These are phyloP conservation scores for Suillus variegatus DNA, from an alignment of 768 basidiomycete genomes.

Conservation along the genomic window DNA sequence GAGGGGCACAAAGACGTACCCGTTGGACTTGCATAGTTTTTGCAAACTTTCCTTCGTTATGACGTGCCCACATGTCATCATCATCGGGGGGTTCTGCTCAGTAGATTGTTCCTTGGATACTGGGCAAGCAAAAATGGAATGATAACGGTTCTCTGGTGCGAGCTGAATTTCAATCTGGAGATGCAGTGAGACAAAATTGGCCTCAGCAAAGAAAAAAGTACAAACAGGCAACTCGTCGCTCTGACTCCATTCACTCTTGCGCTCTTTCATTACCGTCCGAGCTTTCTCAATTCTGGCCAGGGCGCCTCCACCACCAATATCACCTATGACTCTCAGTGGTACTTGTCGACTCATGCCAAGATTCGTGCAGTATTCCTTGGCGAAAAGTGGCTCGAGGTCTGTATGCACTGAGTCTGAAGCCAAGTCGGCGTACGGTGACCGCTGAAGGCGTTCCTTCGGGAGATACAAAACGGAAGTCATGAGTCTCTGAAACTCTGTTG, in stretches of 20 bases:
- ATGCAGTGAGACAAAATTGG: conserved; percentile 10
- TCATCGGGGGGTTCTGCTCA: conserved; percentile 94
- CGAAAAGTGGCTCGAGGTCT: conserved; percentile 81
- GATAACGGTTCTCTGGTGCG: conserved; percentile 84
- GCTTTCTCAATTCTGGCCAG: conserved; percentile 93
- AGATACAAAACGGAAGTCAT: conserved; percentile 71
- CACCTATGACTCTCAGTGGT: conserved; percentile 85
- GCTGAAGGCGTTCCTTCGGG: conserved; percentile 62
- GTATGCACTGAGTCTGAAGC: conserved; percentile 70
- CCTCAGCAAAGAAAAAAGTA: conserved; percentile 1
- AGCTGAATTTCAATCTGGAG: conserved; percentile 91
- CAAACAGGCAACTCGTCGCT: conserved; percentile 84
- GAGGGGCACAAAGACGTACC: conserved; percentile 46
- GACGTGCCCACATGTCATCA: conserved; percentile 96
- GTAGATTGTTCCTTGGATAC: conserved; percentile 98
- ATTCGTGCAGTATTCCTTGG: conserved; percentile 85
- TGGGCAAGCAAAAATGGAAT: conserved; percentile 96
- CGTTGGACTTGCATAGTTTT: conserved; percentile 83
- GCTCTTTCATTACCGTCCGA: conserved; percentile 88
- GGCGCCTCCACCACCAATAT: conserved; percentile 91
- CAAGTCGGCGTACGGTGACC: conserved; percentile 76
- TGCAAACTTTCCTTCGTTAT: conserved; percentile 90
- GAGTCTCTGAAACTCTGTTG: conserved; percentile 66
- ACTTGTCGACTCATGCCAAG: conserved; percentile 89
- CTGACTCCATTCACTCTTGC: conserved; percentile 91